Conservation (phyloP, 345 rosid genomes). For the Brassica rapa region DNA sequence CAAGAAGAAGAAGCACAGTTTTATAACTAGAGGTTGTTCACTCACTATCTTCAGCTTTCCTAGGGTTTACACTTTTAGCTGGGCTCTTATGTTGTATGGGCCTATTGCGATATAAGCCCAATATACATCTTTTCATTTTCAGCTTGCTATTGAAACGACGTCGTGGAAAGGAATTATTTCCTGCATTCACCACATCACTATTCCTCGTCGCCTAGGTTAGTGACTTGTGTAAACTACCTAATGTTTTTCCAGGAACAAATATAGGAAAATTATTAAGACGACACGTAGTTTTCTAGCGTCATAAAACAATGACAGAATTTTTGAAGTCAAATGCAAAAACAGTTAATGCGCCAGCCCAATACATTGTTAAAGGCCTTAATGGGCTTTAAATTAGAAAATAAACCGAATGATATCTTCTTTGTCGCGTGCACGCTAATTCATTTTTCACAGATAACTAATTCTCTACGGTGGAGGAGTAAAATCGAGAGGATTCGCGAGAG, state of each 20-base stretch:
- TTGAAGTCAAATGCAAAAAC: no score
- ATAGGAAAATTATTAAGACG: background rate
- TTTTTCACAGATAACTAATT: background rate
- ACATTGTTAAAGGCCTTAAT: no score
- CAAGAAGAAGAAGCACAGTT: background rate
- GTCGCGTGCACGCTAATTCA: background rate
- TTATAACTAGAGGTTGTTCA: background rate
- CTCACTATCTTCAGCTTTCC: slow-evolving; percentile 13
- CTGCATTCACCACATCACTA: no score
- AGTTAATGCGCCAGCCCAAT: no score
- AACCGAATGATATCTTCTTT: background rate
- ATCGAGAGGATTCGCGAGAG: background rate
- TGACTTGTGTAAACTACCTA: slow-evolving; percentile 4
- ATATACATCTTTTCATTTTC: background rate
- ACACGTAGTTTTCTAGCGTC: no score
- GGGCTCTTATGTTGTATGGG: background rate
- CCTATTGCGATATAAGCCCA: background rate
- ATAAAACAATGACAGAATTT: no score
- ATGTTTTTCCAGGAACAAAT: slow-evolving; percentile 1
- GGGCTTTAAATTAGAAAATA: background rate
- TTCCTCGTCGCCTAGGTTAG: no score
- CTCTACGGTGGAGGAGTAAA: slow-evolving; percentile 4
- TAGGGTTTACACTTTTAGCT: slow-evolving; percentile 25
- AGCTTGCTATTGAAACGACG: background rate
- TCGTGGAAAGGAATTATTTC: background rate